Base-by-base conservation (phyloP, 1,284 basidiomycete genomes). In the Taiwanofungus camphoratus region DNA sequence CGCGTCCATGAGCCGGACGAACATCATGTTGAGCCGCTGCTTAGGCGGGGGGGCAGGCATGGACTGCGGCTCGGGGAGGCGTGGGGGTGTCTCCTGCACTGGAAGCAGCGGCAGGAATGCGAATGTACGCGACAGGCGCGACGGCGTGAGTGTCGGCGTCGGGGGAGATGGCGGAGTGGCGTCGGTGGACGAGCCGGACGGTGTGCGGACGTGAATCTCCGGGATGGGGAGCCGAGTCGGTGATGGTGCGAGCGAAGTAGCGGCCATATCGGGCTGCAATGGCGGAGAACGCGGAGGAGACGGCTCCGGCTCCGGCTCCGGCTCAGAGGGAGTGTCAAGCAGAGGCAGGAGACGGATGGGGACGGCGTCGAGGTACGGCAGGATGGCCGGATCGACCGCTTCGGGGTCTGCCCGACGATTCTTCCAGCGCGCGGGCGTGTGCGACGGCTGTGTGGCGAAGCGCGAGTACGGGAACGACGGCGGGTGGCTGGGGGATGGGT, bases 331-430 rank as follows among this genome's bases (percentile, higher is more conserved):
- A n/a, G 50, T 39, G 36, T 50, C 50, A 13, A 61, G 55, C 4
- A 63, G 55, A 8, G 61, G 61, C 4, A 63, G 50, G 8, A 63
- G 51, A n/a, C 59, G 56, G 31, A 63, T 61, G 22, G 61, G 61
- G 5, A 63, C 61, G 1, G 59, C 58, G 36, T 60, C 60, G 11
- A 63, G 52, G 45, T 61, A 60, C 7, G 60, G 61, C 11, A 62
- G 56, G 41, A 62, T 62, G 18, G 53, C 53, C 20, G 58, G 56
- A 48, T 60, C 57, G 29, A 59, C 39, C 34, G 40, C 42, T 11
- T 48, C 21, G 19, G 53, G 53, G 33, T 54, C 48, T 22, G 48
- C 47, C 21, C 47, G 44, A 20, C 56, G 50, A 36, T 61, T 61
- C 53, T 58, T 62, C 60, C 60, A 62, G 48, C 55, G 57, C 11